Evolutionary conservation across 2,329 filamentous ascomycete species (phyloP), one percentile per base, ranked within the genome.

Genomic region (Monilinia aucupariae): DNA sequence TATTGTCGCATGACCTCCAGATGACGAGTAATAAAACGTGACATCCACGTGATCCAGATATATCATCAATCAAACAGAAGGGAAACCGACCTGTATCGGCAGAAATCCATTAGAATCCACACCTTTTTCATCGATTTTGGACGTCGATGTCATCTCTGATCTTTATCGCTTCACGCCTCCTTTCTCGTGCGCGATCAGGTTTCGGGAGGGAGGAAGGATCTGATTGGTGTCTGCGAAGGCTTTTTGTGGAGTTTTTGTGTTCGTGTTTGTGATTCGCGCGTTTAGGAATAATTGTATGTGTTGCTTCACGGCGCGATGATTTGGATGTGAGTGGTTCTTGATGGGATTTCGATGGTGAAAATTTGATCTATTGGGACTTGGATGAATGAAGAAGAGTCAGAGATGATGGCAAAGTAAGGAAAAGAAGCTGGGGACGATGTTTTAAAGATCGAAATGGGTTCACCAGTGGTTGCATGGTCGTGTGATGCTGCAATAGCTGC

Each of bases 391-490:
- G 49, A 51, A 25, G 17, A 17, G 17, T 34, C 17, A 43, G 22
- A 13, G 27, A 47, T 17, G 43, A 45, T 48, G 41, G 1, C 4
- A 22, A 45, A 56, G n/a, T 17, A 3, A 17, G 22, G n/a, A 48
- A 48, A 7, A 27, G 12, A 34, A 15, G n/a, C 20, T 5, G n/a
- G 41, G 41, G 7, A 34, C 34, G 3, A 32, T 47, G 54, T 47
- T 56, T 58, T n/a, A 34, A 20, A 15, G n/a, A 27, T 47, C 27
- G 20, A 41, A 20, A 34, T 34, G 17, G 9, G 10, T n/a, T n/a
- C n/a, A n/a, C n/a, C n/a, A n/a, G n/a, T n/a, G n/a, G n/a, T n/a
- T 43, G 25, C 20, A 43, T 20, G 54, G 54, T 58, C 41, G 54
- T 47, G 54, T 58, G 54, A 58, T 47, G 54, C n/a, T n/a, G 27